These are phyloP conservation scores for Talaromyces sp. DNA, from an alignment of 2,329 filamentous ascomycete species.

Conservation along the genomic window DNA sequence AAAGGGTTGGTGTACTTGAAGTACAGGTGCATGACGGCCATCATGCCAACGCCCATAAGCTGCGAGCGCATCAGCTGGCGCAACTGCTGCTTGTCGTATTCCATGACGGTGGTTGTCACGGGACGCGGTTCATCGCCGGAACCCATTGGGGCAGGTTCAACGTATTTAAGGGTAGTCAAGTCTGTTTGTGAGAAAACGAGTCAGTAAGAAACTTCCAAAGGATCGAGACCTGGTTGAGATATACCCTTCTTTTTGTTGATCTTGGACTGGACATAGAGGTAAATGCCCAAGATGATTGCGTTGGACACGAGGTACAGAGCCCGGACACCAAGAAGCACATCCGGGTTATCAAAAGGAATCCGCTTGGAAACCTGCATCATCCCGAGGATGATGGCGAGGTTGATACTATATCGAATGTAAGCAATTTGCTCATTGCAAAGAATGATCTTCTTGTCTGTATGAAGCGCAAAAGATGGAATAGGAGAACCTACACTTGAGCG, in stretches of 20 bases:
- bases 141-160: conserved; percentile 90
- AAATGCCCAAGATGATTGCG: conserved; percentile 75
- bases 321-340: conserved; percentile 60
- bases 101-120: conserved; percentile 91
- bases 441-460: neutral
- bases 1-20: conserved; percentile 99
- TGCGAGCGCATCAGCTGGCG: conserved; percentile 81
- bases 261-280: conserved; percentile 75
- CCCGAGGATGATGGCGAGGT: conserved; percentile 88
- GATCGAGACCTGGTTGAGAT: conserved; percentile 22
- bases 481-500: conserved; percentile 56
- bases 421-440: neutral
- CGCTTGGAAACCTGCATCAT: conserved; percentile 99
- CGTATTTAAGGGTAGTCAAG: conserved; percentile 95
- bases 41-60: conserved; percentile 95
- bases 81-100: conserved; percentile 86
- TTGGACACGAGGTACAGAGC: conserved; percentile 65
- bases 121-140: conserved; percentile 92
- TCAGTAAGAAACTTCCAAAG: neutral
- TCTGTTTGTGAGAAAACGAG: conserved; percentile 51
- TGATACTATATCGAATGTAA: conserved; percentile 58
- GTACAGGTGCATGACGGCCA: conserved; percentile 98
- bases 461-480: neutral
- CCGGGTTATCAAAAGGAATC: conserved; percentile 87
- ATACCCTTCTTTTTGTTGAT: conserved; percentile 98